A percentile compares a stretch with the other conserved stretches of the same genome.
Evolutionary conservation across 208 protist genomes (phyloP).

Genomic region (Vickermania spadyakhi): DNA sequence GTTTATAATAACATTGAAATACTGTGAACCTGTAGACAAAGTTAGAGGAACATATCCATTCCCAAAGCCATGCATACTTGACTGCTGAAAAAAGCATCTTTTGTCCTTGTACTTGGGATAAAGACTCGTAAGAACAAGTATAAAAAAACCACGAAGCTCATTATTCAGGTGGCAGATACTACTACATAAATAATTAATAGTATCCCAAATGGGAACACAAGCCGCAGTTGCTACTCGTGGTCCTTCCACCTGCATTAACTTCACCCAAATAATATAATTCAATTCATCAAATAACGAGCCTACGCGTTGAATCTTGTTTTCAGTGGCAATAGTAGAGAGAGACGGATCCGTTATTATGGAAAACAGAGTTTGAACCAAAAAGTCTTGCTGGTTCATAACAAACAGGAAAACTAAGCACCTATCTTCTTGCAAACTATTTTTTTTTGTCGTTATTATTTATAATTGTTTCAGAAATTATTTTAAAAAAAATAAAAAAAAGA

Average conservation of each 20-base stretch:
- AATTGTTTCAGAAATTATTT: too few species aligned
- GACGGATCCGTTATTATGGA: neutral
- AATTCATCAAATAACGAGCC: conserved; percentile 1
- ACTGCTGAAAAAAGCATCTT: conserved; percentile 63
- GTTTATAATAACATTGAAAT: conserved; percentile 10
- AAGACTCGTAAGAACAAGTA: conserved; percentile 39
- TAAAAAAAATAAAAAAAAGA: too few species aligned
- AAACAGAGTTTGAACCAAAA: neutral
- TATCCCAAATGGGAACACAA: conserved; percentile 78
- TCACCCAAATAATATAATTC: conserved; percentile 16
- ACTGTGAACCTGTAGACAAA: conserved; percentile 12
- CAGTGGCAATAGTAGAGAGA: too few species aligned
- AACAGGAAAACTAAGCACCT: too few species aligned
- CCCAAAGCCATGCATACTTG: conserved; percentile 14
- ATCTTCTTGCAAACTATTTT: too few species aligned
- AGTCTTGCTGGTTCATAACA: neutral
- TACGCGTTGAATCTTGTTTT: neutral
- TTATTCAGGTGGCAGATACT: conserved; percentile 10
- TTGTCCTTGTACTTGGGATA: conserved; percentile 76
- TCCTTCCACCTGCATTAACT: conserved; percentile 30
- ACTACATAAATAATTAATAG: conserved; percentile 46
- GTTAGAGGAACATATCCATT: conserved; percentile 14
- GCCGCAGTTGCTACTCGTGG: conserved; percentile 53
- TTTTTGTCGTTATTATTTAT: too few species aligned
- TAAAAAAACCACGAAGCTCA: conserved; percentile 22